Percentiles rank a stretch among this genome's conserved stretches.
phyloP scores from a whole-genome alignment of 495 filamentous ascomycete species.

The Extremus antarcticus region DNA sequence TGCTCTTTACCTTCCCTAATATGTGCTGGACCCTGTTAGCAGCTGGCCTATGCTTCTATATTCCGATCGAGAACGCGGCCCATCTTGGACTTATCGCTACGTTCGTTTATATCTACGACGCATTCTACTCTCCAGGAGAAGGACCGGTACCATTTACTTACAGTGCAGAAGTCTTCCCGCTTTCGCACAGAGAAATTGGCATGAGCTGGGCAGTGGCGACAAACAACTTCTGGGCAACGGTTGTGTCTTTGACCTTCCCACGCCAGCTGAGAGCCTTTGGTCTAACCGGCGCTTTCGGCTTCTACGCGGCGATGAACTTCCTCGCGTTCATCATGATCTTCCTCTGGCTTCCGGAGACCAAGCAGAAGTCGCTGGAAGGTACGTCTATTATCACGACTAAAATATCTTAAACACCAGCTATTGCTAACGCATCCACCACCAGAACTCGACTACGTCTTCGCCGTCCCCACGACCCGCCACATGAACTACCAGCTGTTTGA shows the following conservation, averaged over 20 bases:
- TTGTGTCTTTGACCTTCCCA: constrained; percentile 16
- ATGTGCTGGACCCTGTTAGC: constrained; percentile 45
- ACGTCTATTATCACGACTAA: constrained; percentile 7
- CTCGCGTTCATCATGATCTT: constrained; percentile 60
- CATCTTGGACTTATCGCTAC: constrained; percentile 1
- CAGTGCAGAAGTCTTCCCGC: constrained; percentile 68
- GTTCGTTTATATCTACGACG: constrained; percentile 44
- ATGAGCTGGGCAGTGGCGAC: constrained; percentile 48
- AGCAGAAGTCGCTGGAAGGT: constrained; percentile 57
- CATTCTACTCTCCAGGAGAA: constrained; percentile 70
- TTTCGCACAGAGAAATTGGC: constrained; percentile 28
- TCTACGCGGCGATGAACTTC: constrained; percentile 43
- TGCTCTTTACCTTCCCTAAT: constrained; percentile 47
- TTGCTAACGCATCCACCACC: not conserved
- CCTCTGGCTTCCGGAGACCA: constrained; percentile 67
- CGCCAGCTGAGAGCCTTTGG: constrained; percentile 14
- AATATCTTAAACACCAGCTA: not conserved
- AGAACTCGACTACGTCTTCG: constrained; percentile 20
- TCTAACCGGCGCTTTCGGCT: constrained; percentile 28
- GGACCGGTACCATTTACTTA: constrained; percentile 80
- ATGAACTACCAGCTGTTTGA: constrained; percentile 39
- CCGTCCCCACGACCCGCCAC: constrained; percentile 23
- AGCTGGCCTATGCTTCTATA: constrained; percentile 60
- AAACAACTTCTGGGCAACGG: constrained; percentile 28
- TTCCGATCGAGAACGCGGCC: constrained; percentile 31